phyloP scores from a whole-genome alignment of 345 rosid species.

The Noccaea caerulescens region DNA sequence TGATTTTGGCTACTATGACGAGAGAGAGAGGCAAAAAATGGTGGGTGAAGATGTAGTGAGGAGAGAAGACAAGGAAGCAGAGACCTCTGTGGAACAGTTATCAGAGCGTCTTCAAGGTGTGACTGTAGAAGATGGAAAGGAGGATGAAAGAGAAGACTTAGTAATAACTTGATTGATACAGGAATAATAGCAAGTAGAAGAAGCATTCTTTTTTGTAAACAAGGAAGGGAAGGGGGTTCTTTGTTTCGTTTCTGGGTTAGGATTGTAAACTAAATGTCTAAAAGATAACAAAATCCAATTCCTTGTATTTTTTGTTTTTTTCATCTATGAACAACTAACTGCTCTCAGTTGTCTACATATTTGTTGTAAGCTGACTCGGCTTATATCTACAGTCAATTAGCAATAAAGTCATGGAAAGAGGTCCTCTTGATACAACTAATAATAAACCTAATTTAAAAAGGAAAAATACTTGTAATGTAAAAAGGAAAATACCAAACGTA shows the following conservation, averaged over 20 bases:
- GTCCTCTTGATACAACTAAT: too few species aligned
- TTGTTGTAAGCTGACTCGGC: background rate
- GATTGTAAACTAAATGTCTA: conserved; percentile 20
- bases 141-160: conserved; percentile 13
- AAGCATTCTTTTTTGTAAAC: conserved; percentile 38
- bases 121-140: conserved; percentile 41
- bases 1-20: conserved; percentile 66
- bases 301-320: conserved; percentile 14
- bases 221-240: background rate
- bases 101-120: conserved; percentile 50
- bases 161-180: conserved; percentile 30
- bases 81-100: conserved; percentile 48
- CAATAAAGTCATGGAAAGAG: too few species aligned
- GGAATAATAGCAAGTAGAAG: conserved; percentile 21
- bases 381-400: too few species aligned
- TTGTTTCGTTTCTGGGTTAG: background rate
- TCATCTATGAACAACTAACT: background rate
- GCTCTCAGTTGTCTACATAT: background rate
- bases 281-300: conserved; percentile 5
- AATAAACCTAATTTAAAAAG: too few species aligned
- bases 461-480: too few species aligned
- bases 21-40: conserved; percentile 49
- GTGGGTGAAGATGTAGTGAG: conserved; percentile 23
- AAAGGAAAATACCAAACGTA: too few species aligned
- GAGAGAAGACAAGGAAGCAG: conserved; percentile 25